Evolutionary conservation across 2,329 filamentous ascomycete genomes (phyloP).

Genomic region (Boeremia exigua): DNA sequence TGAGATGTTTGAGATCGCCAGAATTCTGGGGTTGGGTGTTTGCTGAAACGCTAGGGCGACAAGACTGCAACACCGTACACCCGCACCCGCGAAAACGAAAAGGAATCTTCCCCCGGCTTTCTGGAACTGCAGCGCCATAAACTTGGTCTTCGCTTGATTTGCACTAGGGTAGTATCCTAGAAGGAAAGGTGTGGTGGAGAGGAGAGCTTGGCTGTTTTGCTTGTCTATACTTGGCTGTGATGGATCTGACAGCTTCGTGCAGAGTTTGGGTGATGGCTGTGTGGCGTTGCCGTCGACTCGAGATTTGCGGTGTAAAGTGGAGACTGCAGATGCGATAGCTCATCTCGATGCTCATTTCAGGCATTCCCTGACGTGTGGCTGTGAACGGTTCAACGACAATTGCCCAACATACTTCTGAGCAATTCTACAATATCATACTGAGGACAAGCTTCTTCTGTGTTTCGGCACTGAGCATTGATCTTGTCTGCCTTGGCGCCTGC

Average conservation of each 20-base stretch:
- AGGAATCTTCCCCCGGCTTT: background rate
- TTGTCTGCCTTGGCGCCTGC: conserved; percentile 29
- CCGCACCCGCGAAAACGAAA: background rate
- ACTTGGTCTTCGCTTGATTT: background rate
- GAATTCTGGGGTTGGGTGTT: conserved; percentile 13
- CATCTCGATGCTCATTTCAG: background rate
- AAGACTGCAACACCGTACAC: conserved; percentile 20
- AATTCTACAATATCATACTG: background rate
- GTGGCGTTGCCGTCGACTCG: conserved; percentile 2
- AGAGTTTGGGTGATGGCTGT: conserved; percentile 21
- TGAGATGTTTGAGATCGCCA: conserved; percentile 27
- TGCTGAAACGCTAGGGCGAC: conserved; percentile 35
- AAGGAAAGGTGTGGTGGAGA: background rate
- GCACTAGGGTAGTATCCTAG: background rate
- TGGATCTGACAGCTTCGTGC: conserved; percentile 25
- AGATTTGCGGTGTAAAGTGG: background rate
- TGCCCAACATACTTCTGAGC: background rate
- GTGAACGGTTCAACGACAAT: background rate
- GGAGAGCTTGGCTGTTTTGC: conserved; percentile 28
- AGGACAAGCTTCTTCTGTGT: conserved; percentile 7
- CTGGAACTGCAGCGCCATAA: conserved; percentile 9
- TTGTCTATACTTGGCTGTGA: conserved; percentile 34
- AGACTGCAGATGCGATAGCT: background rate
- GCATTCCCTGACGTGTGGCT: background rate
- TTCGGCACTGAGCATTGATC: conserved; percentile 24